Evolutionary conservation across 345 rosid genomes (phyloP), one percentile per base, ranked within the genome.

Genomic region (Viola odorata): DNA sequence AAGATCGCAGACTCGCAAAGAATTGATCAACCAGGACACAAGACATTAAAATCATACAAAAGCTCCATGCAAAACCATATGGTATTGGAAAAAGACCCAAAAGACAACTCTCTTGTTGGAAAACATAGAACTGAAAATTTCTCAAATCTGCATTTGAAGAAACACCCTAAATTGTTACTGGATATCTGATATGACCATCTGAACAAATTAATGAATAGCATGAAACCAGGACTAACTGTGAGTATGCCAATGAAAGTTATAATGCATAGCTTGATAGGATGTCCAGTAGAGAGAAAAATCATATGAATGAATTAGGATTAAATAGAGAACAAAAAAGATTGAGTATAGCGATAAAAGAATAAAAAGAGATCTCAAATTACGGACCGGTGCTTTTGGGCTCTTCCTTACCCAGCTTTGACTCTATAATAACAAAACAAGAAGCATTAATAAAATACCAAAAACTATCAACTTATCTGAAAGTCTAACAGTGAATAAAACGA

Each of bases 341-440:
- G n/a, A 54, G 36, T n/a, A 13, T 37, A 5, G 42, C 42, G 41
- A 50, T 51, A 32, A 64, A 41, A 65, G 10, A 37, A 53, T 47
- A 47, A 55, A 17, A 57, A 10, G 59, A 47, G 62, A 61, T 52
- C 36, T 37, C 41, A 50, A 55, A 45, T 14, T 6, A 17, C 73
- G 14, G 11, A 94, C 99, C 86, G 12, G 73, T 82, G 77, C 61
- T 82, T 80, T 86, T 94, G 40, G 74, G 60, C 36, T 94, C 97
- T 80, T 89, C 99, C 78, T 87, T 94, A 48, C 89, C 96, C 12
- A 66, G 76, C 75, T 89, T 94, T 32, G 80, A 71, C 80, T 94
- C 97, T 94, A 67, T 60, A 69, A 39, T 70, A 79, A 56, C 13
- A 72, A 45, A 54, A 59, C 23, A 63, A 51, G 23, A 59, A 41